Percentiles rank a stretch among this genome's conserved stretches.
Conservation (phyloP, 2,329 filamentous ascomycete genomes). For the Fusarium solani-melongenae region DNA sequence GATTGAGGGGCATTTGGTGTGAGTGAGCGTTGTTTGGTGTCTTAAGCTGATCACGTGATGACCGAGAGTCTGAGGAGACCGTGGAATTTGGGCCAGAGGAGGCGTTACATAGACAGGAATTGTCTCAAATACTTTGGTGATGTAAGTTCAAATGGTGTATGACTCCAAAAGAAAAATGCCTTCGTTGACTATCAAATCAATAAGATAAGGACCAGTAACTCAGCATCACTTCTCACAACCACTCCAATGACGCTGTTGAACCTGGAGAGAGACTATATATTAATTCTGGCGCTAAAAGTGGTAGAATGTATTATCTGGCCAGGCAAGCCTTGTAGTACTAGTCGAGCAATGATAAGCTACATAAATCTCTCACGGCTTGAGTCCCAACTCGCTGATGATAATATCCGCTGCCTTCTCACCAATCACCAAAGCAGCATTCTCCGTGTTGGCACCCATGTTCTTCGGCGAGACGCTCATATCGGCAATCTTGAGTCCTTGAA, state of each 20-base stretch:
- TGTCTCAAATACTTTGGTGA: not conserved
- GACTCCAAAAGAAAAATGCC: not conserved
- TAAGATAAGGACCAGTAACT: not conserved
- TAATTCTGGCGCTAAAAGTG: not conserved
- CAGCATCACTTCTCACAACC: not conserved
- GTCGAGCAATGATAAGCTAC: not conserved
- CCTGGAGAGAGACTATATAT: not conserved
- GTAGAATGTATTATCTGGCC: not conserved
- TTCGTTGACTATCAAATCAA: not conserved
- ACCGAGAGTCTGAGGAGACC: no score
- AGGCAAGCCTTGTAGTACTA: not conserved
- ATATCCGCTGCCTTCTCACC: constrained; percentile 59
- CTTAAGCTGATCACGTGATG: no score
- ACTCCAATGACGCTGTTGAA: not conserved
- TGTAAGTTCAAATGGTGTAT: no score
- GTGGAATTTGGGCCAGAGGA: no score
- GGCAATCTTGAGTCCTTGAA: constrained; percentile 52
- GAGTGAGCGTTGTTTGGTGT: no score
- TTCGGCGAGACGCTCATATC: constrained; percentile 50
- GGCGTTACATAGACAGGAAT: not conserved
- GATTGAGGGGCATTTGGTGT: not conserved
- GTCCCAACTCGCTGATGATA: constrained; percentile 38
- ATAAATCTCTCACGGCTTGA: not conserved
- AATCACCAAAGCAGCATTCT: constrained; percentile 58
- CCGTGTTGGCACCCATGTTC: constrained; percentile 59